Percentiles rank a stretch among this genome's conserved stretches.
Evolutionary conservation across 495 filamentous ascomycete species (phyloP).

Genomic region (Penicillium crystallinum): DNA sequence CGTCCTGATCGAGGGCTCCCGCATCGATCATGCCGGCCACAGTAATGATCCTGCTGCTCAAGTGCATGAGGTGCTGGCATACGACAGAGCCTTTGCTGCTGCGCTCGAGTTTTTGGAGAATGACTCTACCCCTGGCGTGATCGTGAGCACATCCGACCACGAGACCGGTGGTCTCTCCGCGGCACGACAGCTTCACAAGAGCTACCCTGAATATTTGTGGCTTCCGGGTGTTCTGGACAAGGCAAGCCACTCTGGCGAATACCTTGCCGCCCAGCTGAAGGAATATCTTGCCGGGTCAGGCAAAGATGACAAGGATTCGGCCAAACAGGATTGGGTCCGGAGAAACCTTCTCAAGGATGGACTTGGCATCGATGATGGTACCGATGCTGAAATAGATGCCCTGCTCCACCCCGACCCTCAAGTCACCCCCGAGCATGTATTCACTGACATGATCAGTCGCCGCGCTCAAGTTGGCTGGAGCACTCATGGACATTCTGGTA

Average conservation of each 20-base stretch:
- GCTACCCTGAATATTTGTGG: constrained; percentile 82
- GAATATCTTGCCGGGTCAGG: constrained; percentile 43
- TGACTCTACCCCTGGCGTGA: constrained; percentile 64
- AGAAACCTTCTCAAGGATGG: constrained; percentile 54
- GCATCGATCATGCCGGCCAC: constrained; percentile 96
- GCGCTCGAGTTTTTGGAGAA: constrained; percentile 81
- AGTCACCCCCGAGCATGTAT: constrained; percentile 47
- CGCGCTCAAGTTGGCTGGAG: constrained; percentile 89
- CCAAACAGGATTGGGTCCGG: constrained; percentile 50
- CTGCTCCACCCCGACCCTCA: constrained; percentile 52
- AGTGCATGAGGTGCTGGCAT: constrained; percentile 88
- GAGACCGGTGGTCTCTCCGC: constrained; percentile 86
- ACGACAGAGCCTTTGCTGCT: constrained; percentile 76
- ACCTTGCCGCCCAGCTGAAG: constrained; percentile 55
- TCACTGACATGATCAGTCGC: constrained; percentile 79
- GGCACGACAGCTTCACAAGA: constrained; percentile 64
- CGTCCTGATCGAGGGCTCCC: constrained; percentile 93
- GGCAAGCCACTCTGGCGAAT: constrained; percentile 71
- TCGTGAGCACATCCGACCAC: constrained; percentile 89
- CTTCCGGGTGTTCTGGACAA: constrained; percentile 75
- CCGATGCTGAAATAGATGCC: constrained; percentile 61
- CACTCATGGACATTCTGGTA: constrained; percentile 79
- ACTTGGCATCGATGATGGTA: constrained; percentile 71
- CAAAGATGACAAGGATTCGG: constrained; percentile 15
- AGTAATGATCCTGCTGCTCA: constrained; percentile 93